Percentiles rank a stretch among this genome's conserved stretches.
These are phyloP conservation scores for Cercospora sesami DNA, from an alignment of 2,329 filamentous ascomycete species.

Conservation along the genomic window DNA sequence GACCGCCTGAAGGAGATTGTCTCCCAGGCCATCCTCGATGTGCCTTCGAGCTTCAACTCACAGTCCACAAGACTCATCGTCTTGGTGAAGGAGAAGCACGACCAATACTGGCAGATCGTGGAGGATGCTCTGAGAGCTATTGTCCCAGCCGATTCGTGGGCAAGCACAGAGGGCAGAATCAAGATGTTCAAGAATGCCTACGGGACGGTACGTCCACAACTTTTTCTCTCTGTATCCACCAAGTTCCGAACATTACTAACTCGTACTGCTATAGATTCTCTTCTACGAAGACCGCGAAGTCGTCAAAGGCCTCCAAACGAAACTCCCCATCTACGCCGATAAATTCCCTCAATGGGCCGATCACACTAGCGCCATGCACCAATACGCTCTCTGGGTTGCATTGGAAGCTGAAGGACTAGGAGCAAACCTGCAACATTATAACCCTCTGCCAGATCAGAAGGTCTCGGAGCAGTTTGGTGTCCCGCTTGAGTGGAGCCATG, in stretches of 20 bases:
- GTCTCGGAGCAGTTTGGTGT: conserved; percentile 69
- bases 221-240: no score
- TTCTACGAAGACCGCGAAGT: conserved; percentile 79
- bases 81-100: conserved; percentile 78
- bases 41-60: conserved; percentile 84
- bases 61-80: conserved; percentile 78
- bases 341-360: conserved; percentile 74
- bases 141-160: conserved; percentile 65
- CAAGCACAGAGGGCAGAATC: conserved; percentile 53
- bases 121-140: conserved; percentile 65
- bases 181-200: conserved; percentile 68
- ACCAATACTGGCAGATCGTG: conserved; percentile 80
- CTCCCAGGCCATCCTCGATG: conserved; percentile 61
- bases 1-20: conserved; percentile 66
- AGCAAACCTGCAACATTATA: conserved; percentile 91
- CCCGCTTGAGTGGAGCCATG: conserved; percentile 71
- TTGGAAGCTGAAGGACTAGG: conserved; percentile 82
- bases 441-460: conserved; percentile 76
- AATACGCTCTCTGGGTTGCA: conserved; percentile 77
- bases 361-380: conserved; percentile 79
- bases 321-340: conserved; percentile 73
- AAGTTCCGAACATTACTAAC: background rate
- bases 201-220: conserved; percentile 65
- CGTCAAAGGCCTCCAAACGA: conserved; percentile 65
- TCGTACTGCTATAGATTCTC: conserved; percentile 58